Percentiles rank a stretch among this genome's conserved stretches.
These are phyloP conservation scores for Penicillium sp. DNA, from an alignment of 2,329 filamentous ascomycete genomes.

Conservation along the genomic window DNA sequence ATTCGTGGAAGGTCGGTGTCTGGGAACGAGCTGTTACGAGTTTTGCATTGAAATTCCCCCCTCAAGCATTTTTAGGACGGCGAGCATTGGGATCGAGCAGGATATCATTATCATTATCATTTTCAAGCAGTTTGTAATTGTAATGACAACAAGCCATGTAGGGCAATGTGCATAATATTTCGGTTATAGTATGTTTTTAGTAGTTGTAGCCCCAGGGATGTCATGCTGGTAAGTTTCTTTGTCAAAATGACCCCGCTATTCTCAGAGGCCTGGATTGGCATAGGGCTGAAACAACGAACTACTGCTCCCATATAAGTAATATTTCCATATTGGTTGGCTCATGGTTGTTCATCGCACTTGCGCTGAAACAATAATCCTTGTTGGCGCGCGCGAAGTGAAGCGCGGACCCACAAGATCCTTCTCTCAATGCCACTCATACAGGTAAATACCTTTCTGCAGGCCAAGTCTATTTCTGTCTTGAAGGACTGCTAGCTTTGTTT, in stretches of 20 bases:
- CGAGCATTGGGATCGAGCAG: slow-evolving; percentile 12
- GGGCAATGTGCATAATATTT: slow-evolving; percentile 17
- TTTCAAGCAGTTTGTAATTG: slow-evolving; percentile 16
- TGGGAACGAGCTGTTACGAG: slow-evolving; percentile 7
- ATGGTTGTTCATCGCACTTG: background rate
- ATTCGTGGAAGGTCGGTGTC: background rate
- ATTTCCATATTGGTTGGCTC: slow-evolving; percentile 15
- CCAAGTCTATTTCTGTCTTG: slow-evolving; percentile 7
- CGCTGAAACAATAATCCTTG: slow-evolving; percentile 13
- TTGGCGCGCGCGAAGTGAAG: slow-evolving; percentile 26
- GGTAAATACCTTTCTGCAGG: background rate
- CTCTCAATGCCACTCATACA: background rate
- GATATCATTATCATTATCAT: background rate
- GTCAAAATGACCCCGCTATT: background rate
- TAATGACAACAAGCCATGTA: slow-evolving; percentile 16
- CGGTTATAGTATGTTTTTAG: background rate
- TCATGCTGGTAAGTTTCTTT: background rate
- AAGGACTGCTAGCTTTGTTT: slow-evolving; percentile 10
- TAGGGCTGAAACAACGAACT: background rate
- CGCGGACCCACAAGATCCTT: slow-evolving; percentile 1
- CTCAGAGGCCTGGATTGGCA: background rate
- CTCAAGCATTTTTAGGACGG: slow-evolving; percentile 22
- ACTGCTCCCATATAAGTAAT: background rate
- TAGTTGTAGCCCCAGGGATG: background rate
- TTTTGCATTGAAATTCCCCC: slow-evolving; percentile 23